Evolutionary conservation across 1,139 yeast species (phyloP).

Genomic region (Chernovozyma aurita): DNA sequence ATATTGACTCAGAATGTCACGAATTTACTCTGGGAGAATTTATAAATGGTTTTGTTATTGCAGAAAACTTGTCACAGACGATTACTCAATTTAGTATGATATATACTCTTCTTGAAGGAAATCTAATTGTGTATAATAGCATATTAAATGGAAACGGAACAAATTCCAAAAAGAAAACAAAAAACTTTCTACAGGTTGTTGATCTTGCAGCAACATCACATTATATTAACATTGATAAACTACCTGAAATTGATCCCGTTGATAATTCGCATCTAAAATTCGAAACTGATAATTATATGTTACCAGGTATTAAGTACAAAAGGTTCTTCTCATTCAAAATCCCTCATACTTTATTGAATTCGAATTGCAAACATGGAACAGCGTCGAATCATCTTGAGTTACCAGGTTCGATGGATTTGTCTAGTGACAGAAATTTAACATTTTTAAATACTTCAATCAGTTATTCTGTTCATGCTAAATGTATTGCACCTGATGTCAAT

Average conservation of each 20-base stretch:
- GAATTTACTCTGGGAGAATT: slow-evolving; percentile 56
- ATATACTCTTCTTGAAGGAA: slow-evolving; percentile 55
- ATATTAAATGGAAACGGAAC: slow-evolving; percentile 14
- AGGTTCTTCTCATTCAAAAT: slow-evolving; percentile 39
- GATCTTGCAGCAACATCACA: slow-evolving; percentile 40
- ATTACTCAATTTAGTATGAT: slow-evolving; percentile 53
- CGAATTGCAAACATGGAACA: slow-evolving; percentile 3
- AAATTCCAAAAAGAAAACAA: slow-evolving; percentile 3
- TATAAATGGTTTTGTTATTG: slow-evolving; percentile 47
- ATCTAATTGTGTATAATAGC: slow-evolving; percentile 16
- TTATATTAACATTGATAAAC: slow-evolving; percentile 21
- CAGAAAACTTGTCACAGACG: slow-evolving; percentile 37
- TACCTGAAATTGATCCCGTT: slow-evolving; percentile 16
- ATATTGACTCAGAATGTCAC: slow-evolving; percentile 13
- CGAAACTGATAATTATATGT: slow-evolving; percentile 5
- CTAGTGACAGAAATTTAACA: neutral
- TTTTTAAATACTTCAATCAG: slow-evolving; percentile 1
- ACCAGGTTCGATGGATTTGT: slow-evolving; percentile 3
- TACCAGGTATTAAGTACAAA: slow-evolving; percentile 30
- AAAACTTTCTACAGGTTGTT: slow-evolving; percentile 37
- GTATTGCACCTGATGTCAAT: slow-evolving; percentile 3
- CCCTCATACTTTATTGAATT: slow-evolving; percentile 35
- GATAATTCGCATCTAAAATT: slow-evolving; percentile 27
- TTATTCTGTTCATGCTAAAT: slow-evolving; percentile 4
- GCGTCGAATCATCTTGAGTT: slow-evolving; percentile 1